phyloP scores from a whole-genome alignment of 306 rosid species.

The Acacia crassicarpa region DNA sequence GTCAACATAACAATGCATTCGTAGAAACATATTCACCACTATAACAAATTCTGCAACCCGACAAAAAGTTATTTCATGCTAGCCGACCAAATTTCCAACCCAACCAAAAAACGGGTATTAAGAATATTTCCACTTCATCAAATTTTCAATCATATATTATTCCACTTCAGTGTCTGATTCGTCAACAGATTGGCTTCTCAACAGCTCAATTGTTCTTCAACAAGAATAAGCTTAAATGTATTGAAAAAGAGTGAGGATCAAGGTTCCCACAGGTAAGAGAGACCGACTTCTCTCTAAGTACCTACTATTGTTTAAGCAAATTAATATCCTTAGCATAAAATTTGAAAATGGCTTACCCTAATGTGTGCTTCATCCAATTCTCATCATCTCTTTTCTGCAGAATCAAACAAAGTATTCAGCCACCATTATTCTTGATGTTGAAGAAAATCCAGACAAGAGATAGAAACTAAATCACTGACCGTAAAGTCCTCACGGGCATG shows the following conservation, averaged over 20 bases:
- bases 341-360: constrained; percentile 69
- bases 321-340: background rate
- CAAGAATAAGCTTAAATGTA: constrained; percentile 6
- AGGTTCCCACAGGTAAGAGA: background rate
- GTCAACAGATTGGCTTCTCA: background rate
- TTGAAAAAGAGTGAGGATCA: background rate
- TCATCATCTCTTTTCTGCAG: constrained; percentile 92
- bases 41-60: background rate
- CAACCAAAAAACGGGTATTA: background rate
- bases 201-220: background rate
- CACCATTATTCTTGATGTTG: background rate
- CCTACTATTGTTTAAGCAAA: background rate
- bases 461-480: constrained; percentile 36
- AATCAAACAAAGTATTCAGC: constrained; percentile 32
- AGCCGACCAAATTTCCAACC: background rate
- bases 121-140: background rate
- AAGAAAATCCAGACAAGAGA: background rate
- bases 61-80: background rate
- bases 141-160: background rate
- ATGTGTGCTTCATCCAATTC: constrained; percentile 89
- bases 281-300: background rate
- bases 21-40: background rate
- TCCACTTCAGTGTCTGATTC: background rate
- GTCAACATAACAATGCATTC: background rate
- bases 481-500: constrained; percentile 92